phyloP scores from a whole-genome alignment of 1,139 yeast species.

The Magnusiomyces tetraspermus region DNA sequence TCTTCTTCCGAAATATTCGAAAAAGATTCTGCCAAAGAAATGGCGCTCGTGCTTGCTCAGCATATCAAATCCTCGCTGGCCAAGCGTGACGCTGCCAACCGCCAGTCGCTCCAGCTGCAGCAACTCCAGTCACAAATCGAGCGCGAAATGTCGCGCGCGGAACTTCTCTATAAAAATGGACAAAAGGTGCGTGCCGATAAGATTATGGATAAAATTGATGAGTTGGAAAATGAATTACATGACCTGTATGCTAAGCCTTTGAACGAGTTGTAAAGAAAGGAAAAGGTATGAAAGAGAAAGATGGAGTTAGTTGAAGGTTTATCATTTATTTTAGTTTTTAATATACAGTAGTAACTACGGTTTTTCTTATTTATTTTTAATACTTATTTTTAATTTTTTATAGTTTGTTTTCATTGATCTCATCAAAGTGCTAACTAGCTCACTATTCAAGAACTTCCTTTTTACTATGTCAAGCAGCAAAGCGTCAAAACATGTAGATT shows the following conservation, averaged over 20 bases:
- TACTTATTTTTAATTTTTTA: too few species aligned
- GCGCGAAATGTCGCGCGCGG: conserved; percentile 14
- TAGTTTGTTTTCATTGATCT: too few species aligned
- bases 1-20: not conserved
- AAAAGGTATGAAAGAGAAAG: not conserved
- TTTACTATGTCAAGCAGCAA: too few species aligned
- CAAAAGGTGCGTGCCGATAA: conserved; percentile 13
- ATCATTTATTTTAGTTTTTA: not conserved
- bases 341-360: not conserved
- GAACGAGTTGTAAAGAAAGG: not conserved
- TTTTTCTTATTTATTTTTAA: not conserved
- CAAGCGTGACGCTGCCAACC: conserved; percentile 14
- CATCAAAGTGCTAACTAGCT: too few species aligned
- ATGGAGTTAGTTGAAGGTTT: not conserved
- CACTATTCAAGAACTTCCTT: too few species aligned
- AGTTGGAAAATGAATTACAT: conserved; percentile 13
- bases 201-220: conserved; percentile 15
- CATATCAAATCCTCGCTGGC: conserved; percentile 15
- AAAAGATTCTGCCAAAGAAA: conserved; percentile 8
- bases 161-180: conserved; percentile 14
- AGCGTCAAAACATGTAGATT: too few species aligned
- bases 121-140: conserved; percentile 15
- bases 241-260: conserved; percentile 5
- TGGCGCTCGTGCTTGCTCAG: conserved; percentile 13
- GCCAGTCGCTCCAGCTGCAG: conserved; percentile 10